phyloP scores from a whole-genome alignment of 2,329 filamentous ascomycete genomes.

The Ophiostoma montium region DNA sequence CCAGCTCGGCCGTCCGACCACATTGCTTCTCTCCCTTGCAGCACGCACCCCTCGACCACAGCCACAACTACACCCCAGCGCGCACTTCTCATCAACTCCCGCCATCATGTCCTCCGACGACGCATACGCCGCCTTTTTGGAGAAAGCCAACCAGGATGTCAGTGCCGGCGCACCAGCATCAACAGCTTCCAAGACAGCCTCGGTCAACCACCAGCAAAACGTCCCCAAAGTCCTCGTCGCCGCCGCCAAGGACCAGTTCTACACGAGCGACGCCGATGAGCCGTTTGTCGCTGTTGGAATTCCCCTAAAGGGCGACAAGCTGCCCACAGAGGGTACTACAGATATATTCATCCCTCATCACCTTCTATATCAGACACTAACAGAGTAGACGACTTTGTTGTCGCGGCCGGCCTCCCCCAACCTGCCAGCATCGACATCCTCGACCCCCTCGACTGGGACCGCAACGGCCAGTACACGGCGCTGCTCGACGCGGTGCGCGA shows the following conservation, averaged over 20 bases:
- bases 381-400: conserved; percentile 50
- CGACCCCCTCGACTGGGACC: conserved; percentile 59
- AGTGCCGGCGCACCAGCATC: conserved; percentile 25
- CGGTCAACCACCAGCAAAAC: conserved; percentile 13
- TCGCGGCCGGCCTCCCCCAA: conserved; percentile 45
- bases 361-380: too few species aligned
- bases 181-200: conserved; percentile 5
- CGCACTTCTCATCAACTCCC: conserved; percentile 11
- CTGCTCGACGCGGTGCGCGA: conserved; percentile 55
- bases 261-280: conserved; percentile 73
- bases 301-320: conserved; percentile 33
- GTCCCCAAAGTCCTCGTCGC: conserved; percentile 45
- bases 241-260: conserved; percentile 44
- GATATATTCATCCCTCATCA: too few species aligned
- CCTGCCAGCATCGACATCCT: conserved; percentile 47
- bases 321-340: conserved; percentile 53
- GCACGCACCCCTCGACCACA: not conserved
- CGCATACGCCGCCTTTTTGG: conserved; percentile 70
- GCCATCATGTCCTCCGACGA: conserved; percentile 60
- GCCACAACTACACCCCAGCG: not conserved
- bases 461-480: conserved; percentile 51
- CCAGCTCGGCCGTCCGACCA: not conserved
- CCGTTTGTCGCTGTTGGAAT: conserved; percentile 67
- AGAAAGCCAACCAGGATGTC: conserved; percentile 71
- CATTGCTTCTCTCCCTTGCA: not conserved